These are phyloP conservation scores for Esteya vermicola DNA, from an alignment of 2,329 filamentous ascomycete genomes.

Conservation along the genomic window DNA sequence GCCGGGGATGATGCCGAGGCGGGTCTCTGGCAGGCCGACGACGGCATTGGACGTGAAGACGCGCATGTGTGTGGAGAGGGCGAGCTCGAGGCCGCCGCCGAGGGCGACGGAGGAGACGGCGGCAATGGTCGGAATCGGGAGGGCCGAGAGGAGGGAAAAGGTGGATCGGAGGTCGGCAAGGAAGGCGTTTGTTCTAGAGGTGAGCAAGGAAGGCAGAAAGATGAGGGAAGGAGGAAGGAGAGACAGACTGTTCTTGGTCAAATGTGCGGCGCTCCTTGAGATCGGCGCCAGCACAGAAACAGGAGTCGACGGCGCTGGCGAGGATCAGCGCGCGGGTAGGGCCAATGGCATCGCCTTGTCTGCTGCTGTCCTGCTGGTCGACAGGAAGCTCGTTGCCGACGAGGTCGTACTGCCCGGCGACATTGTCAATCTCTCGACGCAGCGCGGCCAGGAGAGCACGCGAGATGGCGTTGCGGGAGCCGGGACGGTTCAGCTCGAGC, in stretches of 20 bases:
- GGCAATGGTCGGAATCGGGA: constrained; percentile 81
- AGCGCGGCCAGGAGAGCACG: constrained; percentile 59
- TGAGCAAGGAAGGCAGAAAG: background rate
- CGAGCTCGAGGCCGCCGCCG: constrained; percentile 87
- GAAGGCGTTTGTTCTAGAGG: constrained; percentile 59
- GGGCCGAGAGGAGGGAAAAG: constrained; percentile 54
- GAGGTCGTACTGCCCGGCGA: constrained; percentile 48
- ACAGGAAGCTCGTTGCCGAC: constrained; percentile 35
- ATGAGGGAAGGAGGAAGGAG: constrained; percentile 1
- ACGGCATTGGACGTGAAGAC: constrained; percentile 67
- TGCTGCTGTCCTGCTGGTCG: constrained; percentile 22
- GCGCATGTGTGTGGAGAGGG: constrained; percentile 77
- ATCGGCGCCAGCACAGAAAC: constrained; percentile 91
- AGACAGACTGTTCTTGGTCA: constrained; percentile 57
- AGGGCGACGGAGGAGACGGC: constrained; percentile 77
- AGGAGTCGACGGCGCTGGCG: constrained; percentile 69
- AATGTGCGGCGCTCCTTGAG: constrained; percentile 76
- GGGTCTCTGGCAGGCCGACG: constrained; percentile 80
- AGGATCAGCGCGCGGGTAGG: constrained; percentile 70
- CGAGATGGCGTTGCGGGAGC: constrained; percentile 84
- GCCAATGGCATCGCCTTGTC: too few species aligned
- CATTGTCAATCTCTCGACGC: constrained; percentile 54
- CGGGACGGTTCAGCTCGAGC: constrained; percentile 72
- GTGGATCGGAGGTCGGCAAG: constrained; percentile 62
- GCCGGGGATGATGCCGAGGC: constrained; percentile 86